Evolutionary conservation across 495 filamentous ascomycete genomes (phyloP), one percentile per base, ranked within the genome.

Genomic region (Echria macrotheca): DNA sequence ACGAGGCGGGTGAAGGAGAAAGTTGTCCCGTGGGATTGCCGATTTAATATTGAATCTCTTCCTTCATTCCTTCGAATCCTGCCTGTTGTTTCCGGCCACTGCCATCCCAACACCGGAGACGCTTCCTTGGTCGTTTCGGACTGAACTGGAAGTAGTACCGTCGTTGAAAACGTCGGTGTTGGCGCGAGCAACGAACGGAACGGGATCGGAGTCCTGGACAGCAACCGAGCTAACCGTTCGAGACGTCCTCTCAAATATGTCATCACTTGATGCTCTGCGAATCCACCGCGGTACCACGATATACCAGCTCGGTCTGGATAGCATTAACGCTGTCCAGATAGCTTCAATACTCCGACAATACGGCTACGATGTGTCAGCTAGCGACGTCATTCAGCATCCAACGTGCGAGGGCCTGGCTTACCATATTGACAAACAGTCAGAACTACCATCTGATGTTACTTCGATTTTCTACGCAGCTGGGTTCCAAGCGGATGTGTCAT

Each of bases 291-390:
- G 67, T 5, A 78, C 80, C 1, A 86, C 81, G 21, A 88, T 96
- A 19, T 94, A 91, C 58, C 79, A 82, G 52, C 77, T 95, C 21
- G 91, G 91, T 2, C 70, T 96, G 35, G 91, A 97, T 64, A 94
- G 88, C 47, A 88, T 97, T 53, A 86, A 80, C 29, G 85, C 89
- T 0, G 89, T 95, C 47, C 84, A 89, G 49, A 72, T 91, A 26
- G 85, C 85, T 2, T 71, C 77, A 14, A 59, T 76, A 37, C 76
- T 90, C 15, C 79, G 82, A 22, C 74, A 78, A 37, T 58, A 75
- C 47, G 75, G 76, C 0, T 57, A 80, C n/a, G 58, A 66, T 12
- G 65, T 88, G 9, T 68, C 74, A 4, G 80, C 83, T 1, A 73
- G 77, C 21, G 85, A 93, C 55, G 78, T 95, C 24, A 72, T 95